Evolutionary conservation across 2,329 filamentous ascomycete genomes (phyloP), one percentile per base, ranked within the genome.

Genomic region (Monosporascus sp.): DNA sequence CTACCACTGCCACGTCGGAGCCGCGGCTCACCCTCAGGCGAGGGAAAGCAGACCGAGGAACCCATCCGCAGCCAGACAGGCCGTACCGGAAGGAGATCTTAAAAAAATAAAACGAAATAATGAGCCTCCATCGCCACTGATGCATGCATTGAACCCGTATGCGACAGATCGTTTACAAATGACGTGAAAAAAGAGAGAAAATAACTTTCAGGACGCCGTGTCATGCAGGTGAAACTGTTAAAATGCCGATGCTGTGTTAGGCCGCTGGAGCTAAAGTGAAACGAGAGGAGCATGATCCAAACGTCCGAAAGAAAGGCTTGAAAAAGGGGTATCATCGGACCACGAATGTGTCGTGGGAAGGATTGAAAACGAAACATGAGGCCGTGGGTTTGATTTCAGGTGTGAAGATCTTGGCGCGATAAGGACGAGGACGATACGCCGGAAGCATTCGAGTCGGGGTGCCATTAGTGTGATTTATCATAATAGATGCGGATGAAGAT

Each of bases 271-370:
- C 45, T 41, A 50, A 44, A 53, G 51, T 50, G 39, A 31, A 55
- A 51, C 41, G 49, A 55, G 53, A 52, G 18, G 54, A 20, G 41
- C 6, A n/a, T 17, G 20, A 11, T n/a, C 14, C 6, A 46, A n/a
- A n/a, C 8, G 14, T 25, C 38, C 5, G 43, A 46, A 46, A 27
- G 24, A 46, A 46, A 18, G 43, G 3, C 22, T 46, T 17, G 35
- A 41, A 56, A 58, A 53, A 35, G 9, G 61, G 60, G 58, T 62
- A 65, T 65, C 57, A 58, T 63, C 56, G 58, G 58, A 57, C 59
- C 55, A 52, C 59, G 54, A 55, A 62, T 64, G 59, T 50, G 59
- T 50, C 44, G 45, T 52, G 50, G 50, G 49, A 60, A 51, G 48
- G 49, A 55, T 43, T 45, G 52, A 52, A 39, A 49, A 52, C 3